These are phyloP conservation scores for Hibiscus syriacus DNA, from an alignment of 345 rosid genomes.

Conservation along the genomic window DNA sequence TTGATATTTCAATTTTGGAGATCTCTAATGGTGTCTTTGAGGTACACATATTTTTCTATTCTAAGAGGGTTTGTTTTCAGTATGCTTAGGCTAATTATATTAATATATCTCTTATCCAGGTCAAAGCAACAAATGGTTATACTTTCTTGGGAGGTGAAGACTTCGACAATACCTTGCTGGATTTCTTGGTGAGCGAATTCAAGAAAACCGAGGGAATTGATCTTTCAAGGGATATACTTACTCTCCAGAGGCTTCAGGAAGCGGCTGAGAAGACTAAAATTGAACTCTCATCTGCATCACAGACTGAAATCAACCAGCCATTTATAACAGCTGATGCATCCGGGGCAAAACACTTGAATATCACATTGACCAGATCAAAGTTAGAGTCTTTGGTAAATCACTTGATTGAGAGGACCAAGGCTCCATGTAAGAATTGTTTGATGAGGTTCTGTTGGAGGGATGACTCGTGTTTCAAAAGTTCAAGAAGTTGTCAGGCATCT, in stretches of 20 bases:
- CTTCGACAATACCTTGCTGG: constrained; percentile 71
- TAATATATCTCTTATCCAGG: constrained; percentile 22
- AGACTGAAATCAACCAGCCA: constrained; percentile 80
- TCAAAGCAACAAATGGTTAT: constrained; percentile 95
- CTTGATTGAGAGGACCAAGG: constrained; percentile 66
- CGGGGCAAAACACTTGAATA: constrained; percentile 79
- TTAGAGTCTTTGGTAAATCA: constrained; percentile 62
- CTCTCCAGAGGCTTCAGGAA: constrained; percentile 86
- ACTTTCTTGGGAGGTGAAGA: constrained; percentile 88
- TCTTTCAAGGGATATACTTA: constrained; percentile 68
- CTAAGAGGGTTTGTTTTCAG: neutral
- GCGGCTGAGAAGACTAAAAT: constrained; percentile 84
- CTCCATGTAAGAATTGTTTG: constrained; percentile 73
- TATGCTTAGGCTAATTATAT: neutral
- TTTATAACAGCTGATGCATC: constrained; percentile 81
- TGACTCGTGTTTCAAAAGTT: constrained; percentile 98
- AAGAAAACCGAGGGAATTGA: constrained; percentile 68
- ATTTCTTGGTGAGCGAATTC: constrained; percentile 71
- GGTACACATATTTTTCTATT: constrained; percentile 23
- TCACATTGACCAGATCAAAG: constrained; percentile 68
- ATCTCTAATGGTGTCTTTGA: constrained; percentile 93
- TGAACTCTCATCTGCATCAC: constrained; percentile 78
- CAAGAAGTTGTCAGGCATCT: constrained; percentile 61
- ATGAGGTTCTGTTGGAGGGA: constrained; percentile 86
- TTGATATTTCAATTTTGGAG: constrained; percentile 81